Conservation (phyloP, 495 filamentous ascomycete species). For the Emericellopsis terricola region DNA sequence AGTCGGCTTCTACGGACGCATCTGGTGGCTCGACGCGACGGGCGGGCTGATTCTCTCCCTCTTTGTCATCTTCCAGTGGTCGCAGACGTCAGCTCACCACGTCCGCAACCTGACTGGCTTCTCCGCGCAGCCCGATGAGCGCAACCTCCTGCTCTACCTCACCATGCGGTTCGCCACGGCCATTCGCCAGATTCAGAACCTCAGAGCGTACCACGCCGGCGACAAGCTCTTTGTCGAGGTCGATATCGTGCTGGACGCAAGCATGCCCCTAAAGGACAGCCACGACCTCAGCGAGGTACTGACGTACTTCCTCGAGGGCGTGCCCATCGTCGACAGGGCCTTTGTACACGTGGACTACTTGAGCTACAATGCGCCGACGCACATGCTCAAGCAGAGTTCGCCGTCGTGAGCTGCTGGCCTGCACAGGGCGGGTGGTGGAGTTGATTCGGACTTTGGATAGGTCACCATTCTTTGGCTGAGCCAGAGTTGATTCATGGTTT, state of each 20-base stretch:
- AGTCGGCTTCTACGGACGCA: slow-evolving; percentile 57
- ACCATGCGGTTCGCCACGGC: slow-evolving; percentile 88
- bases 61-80: slow-evolving; percentile 79
- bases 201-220: slow-evolving; percentile 78
- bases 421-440: too few relatives aligned
- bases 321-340: slow-evolving; percentile 50
- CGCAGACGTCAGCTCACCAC: slow-evolving; percentile 52
- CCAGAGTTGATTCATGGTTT: neutral
- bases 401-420: too few relatives aligned
- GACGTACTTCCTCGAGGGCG: slow-evolving; percentile 79
- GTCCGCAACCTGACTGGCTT: slow-evolving; percentile 73
- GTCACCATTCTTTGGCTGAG: neutral
- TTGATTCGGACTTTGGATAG: too few relatives aligned
- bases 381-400: slow-evolving; percentile 28
- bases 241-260: slow-evolving; percentile 62
- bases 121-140: slow-evolving; percentile 59
- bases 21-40: slow-evolving; percentile 78
- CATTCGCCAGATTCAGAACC: slow-evolving; percentile 72
- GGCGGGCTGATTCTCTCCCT: slow-evolving; percentile 67
- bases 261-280: slow-evolving; percentile 60
- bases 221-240: slow-evolving; percentile 79
- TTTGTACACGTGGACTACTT: slow-evolving; percentile 75
- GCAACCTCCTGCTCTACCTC: slow-evolving; percentile 75
- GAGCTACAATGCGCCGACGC: slow-evolving; percentile 64
- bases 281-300: slow-evolving; percentile 76